phyloP scores from a whole-genome alignment of 2,329 filamentous ascomycete genomes.

The Beauveria sp. region DNA sequence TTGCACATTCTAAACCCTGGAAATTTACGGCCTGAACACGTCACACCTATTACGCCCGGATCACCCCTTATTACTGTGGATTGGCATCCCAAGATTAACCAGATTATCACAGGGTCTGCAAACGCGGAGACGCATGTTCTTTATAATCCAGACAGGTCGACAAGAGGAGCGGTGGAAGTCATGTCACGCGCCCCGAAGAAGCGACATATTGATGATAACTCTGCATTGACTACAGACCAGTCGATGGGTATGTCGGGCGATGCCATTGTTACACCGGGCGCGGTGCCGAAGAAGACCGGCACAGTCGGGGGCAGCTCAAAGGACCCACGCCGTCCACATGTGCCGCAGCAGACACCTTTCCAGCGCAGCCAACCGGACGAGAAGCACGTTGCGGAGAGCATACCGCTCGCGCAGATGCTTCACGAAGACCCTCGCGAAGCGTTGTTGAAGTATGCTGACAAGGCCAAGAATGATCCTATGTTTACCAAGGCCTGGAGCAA shows the following conservation, averaged over 20 bases:
- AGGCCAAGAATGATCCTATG: conserved; percentile 84
- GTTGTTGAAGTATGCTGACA: conserved; percentile 87
- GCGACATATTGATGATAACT: conserved; percentile 90
- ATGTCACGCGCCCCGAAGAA: conserved; percentile 93
- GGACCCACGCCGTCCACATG: conserved; percentile 78
- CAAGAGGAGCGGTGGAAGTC: conserved; percentile 73
- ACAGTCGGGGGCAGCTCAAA: conserved; percentile 68
- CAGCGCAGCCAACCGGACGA: conserved; percentile 85
- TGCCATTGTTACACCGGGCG: conserved; percentile 64
- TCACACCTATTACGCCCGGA: conserved; percentile 82
- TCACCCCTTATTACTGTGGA: conserved; percentile 75
- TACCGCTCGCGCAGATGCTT: conserved; percentile 84
- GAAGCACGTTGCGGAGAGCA: conserved; percentile 78
- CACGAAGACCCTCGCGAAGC: conserved; percentile 95
- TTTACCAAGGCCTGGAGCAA: conserved; percentile 92
- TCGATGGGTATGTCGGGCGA: conserved; percentile 76
- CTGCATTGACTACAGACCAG: conserved; percentile 77
- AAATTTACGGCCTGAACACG: conserved; percentile 74
- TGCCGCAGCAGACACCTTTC: conserved; percentile 81
- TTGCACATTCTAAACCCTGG: conserved; percentile 91
- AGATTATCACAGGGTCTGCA: conserved; percentile 88
- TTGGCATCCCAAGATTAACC: conserved; percentile 94
- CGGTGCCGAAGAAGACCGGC: conserved; percentile 52
- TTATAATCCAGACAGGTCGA: conserved; percentile 80
- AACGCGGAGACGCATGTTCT: conserved; percentile 86